Evolutionary conservation across 768 basidiomycete genomes (phyloP).

Genomic region (Austroboletus festivus): DNA sequence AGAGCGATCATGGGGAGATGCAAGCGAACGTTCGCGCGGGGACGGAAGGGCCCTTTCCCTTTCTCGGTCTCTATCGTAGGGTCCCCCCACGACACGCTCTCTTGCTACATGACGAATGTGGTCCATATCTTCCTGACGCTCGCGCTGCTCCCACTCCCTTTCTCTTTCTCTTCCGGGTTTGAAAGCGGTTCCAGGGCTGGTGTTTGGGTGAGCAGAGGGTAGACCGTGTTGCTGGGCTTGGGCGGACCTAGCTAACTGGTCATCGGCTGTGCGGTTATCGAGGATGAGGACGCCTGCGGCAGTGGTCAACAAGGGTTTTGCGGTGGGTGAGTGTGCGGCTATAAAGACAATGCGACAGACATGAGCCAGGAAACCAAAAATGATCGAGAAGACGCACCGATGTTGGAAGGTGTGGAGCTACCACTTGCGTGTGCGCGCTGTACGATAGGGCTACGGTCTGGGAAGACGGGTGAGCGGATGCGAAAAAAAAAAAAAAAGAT

Average conservation of each 20-base stretch:
- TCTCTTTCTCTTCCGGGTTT: constrained; percentile 27
- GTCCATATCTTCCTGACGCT: constrained; percentile 30
- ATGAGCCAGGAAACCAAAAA: neutral
- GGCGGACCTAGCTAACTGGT: constrained; percentile 25
- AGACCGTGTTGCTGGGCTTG: constrained; percentile 16
- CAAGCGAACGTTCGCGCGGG: constrained; percentile 22
- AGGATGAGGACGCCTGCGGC: constrained; percentile 27
- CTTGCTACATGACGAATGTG: constrained; percentile 23
- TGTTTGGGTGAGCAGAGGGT: constrained; percentile 17
- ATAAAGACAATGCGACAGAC: neutral
- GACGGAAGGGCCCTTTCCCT: constrained; percentile 16
- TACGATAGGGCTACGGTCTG: constrained; percentile 30
- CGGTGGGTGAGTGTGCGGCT: constrained; percentile 30
- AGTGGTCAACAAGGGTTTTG: constrained; percentile 25
- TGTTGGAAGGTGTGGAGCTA: constrained; percentile 24
- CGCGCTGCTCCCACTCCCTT: constrained; percentile 29
- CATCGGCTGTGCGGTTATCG: constrained; percentile 9
- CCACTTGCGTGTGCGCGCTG: constrained; percentile 27
- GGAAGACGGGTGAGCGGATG: neutral
- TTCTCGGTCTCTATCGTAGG: constrained; percentile 29
- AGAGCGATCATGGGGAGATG: constrained; percentile 24
- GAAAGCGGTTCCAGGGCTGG: constrained; percentile 22
- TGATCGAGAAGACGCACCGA: constrained; percentile 18
- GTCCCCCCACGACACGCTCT: constrained; percentile 19
- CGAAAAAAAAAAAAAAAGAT: constrained; percentile 6